Conservation (phyloP, 331 rosid species). For the Pyracantha coccinea region DNA sequence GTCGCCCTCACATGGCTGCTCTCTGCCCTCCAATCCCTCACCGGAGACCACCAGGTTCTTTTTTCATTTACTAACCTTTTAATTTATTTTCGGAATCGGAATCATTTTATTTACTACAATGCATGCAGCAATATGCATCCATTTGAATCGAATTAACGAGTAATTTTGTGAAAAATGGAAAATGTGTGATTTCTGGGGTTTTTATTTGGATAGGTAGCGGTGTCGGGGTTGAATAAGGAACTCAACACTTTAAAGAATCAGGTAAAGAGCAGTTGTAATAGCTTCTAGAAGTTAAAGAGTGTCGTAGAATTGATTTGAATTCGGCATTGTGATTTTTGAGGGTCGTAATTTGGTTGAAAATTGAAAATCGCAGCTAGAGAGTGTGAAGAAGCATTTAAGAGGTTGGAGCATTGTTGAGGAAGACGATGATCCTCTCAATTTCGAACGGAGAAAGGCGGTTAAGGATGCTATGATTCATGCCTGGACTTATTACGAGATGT, state of each 20-base stretch:
- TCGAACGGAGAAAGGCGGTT: not conserved
- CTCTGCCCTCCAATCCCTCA: slow-evolving; percentile 32
- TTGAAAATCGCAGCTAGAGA: slow-evolving; percentile 27
- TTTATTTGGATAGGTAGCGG: not conserved
- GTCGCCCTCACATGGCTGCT: slow-evolving; percentile 26
- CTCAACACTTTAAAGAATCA: not conserved
- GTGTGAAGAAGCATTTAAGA: slow-evolving; percentile 8
- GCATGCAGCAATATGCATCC: not conserved
- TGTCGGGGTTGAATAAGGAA: not conserved
- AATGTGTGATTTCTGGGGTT: not conserved
- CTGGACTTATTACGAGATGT: slow-evolving; percentile 14
- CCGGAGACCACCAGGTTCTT: slow-evolving; percentile 29
- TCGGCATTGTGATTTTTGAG: not conserved
- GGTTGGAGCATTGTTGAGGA: slow-evolving; percentile 8
- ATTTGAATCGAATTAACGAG: not conserved
- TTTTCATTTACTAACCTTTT: not conserved
- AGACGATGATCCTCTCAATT: slow-evolving; percentile 5
- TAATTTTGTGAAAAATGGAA: not conserved
- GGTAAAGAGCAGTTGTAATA: not conserved
- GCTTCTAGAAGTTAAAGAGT: not conserved
- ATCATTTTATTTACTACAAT: not conserved
- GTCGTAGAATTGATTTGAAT: not conserved
- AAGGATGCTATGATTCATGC: slow-evolving; percentile 21
- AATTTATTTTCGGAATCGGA: not conserved
- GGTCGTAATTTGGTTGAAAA: not conserved